Conservation (phyloP, 345 rosid genomes). For the Salix caprea region DNA sequence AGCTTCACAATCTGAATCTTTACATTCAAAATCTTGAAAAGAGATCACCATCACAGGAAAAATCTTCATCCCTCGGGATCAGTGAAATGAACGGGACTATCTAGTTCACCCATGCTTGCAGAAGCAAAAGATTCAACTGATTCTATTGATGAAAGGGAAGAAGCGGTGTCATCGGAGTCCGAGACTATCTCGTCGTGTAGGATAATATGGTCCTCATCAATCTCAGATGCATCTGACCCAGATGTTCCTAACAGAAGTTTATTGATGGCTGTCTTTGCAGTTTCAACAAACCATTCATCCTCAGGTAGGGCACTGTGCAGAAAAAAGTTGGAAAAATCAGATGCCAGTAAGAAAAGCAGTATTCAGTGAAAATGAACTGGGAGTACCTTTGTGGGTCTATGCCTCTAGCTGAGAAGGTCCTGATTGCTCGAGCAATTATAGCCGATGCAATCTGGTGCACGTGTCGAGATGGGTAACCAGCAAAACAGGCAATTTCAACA, state of each 20-base stretch:
- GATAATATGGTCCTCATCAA: slow-evolving; percentile 57
- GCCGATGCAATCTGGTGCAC: slow-evolving; percentile 84
- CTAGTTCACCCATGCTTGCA: slow-evolving; percentile 92
- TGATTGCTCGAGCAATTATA: slow-evolving; percentile 78
- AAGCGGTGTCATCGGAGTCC: slow-evolving; percentile 52
- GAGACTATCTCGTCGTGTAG: slow-evolving; percentile 42
- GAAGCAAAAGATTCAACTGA: slow-evolving; percentile 81
- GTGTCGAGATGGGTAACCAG: slow-evolving; percentile 82
- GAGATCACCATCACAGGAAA: neutral
- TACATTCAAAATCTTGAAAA: slow-evolving; percentile 8
- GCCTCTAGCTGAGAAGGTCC: slow-evolving; percentile 75
- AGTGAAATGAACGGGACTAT: slow-evolving; percentile 55
- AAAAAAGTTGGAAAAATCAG: slow-evolving; percentile 5
- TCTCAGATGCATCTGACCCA: slow-evolving; percentile 71
- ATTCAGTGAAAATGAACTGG: neutral
- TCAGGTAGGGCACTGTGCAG: slow-evolving; percentile 55
- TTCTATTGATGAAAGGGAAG: slow-evolving; percentile 65
- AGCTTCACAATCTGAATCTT: slow-evolving; percentile 4
- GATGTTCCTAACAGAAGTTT: slow-evolving; percentile 69
- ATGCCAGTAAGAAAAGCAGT: neutral
- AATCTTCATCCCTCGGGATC: slow-evolving; percentile 55
- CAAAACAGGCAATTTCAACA: slow-evolving; percentile 95
- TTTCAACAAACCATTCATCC: slow-evolving; percentile 92
- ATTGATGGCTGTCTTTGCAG: slow-evolving; percentile 82
- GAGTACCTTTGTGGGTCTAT: slow-evolving; percentile 74